Evolutionary conservation across 2,329 filamentous ascomycete genomes (phyloP), one percentile per base, ranked within the genome.

Genomic region (Chaetomiaceae sp.): DNA sequence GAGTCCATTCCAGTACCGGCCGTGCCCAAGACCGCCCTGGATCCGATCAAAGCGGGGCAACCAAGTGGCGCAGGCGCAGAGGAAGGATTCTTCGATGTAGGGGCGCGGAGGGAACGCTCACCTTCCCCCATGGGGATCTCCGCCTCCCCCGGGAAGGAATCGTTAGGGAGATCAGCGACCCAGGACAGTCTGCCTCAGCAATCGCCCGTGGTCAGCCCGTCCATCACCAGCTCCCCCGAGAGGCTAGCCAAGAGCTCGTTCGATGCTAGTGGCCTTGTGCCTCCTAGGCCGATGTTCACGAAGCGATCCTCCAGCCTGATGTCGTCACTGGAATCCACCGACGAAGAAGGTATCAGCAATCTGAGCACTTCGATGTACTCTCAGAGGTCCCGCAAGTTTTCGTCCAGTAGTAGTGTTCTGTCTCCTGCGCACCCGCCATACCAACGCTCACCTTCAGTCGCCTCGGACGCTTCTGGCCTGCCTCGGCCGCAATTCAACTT

Each of bases 401-500:
- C 91, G 1, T 81, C 82, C 15, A 85, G 86, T 60, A 91, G 78
- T 54, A 74, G 75, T 47, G 72, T 75, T 15, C 71, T 77, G 25
- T 75, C 87, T 22, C 85, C 86, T 2, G 79, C 76, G 47, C 70
- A 80, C 54, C 77, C 80, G 15, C 76, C 82, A 25, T 81, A 85
- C 63, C 81, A 84, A 54, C 81, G 91, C 64, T 95, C 91, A 1
- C 90, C 91, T 2, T 97, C 94, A 0, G 79, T 89, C 34, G 85
- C 84, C 57, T 97, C 92, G 1, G 89, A 96, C 57, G 81, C 82
- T 47, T 95, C 91, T 2, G 78, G 79, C 40, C 65, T 91, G 33
- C 83, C 85, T 12, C 81, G 86, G 15, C 88, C 90, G 1, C 83
- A 88, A 0, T 92, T 95, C 72, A 97, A 99, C 71, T 97, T 97